Evolutionary conservation across 495 filamentous ascomycete species (phyloP).

Genomic region (Aspergillus egyptiacus): DNA sequence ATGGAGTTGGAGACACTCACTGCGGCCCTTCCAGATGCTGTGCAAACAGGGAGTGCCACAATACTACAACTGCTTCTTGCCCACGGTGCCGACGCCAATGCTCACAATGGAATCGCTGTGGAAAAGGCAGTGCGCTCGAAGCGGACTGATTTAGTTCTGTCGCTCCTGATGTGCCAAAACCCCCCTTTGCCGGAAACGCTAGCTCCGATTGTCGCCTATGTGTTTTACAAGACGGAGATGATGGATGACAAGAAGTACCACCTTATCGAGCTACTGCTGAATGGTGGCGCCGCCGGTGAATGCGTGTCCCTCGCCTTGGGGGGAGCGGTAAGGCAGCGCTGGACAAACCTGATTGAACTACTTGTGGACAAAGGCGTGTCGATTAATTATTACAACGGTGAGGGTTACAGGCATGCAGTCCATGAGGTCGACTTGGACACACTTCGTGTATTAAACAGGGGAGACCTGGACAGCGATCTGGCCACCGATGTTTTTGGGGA

Average conservation of each 20-base stretch:
- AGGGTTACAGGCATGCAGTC: conserved; percentile 6
- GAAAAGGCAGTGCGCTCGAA: conserved; percentile 3
- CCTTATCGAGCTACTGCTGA: conserved; percentile 5
- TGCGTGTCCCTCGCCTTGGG: conserved; percentile 1
- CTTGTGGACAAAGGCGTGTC: conserved; percentile 9
- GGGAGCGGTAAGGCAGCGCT: conserved; percentile 2
- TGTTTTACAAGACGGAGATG: conserved; percentile 5
- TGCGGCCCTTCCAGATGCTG: conserved; percentile 7
- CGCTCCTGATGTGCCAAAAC: conserved; percentile 6
- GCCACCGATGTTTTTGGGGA: conserved; percentile 7
- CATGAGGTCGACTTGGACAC: conserved; percentile 6
- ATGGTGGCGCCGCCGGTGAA: conserved; percentile 6
- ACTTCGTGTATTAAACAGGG: not conserved
- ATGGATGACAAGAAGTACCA: conserved; percentile 2
- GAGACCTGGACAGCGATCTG: not conserved
- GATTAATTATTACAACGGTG: conserved; percentile 4
- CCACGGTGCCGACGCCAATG: conserved; percentile 8
- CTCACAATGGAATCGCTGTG: conserved; percentile 5
- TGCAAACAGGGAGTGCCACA: not conserved
- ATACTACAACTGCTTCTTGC: conserved; percentile 5
- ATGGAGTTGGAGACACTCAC: not conserved
- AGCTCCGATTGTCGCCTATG: conserved; percentile 6
- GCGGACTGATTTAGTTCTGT: conserved; percentile 6
- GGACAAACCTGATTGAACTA: not conserved
- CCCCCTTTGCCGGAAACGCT: conserved; percentile 2